Evolutionary conservation across 1,284 basidiomycete genomes (phyloP).

Genomic region (Cryptococcus sp.): DNA sequence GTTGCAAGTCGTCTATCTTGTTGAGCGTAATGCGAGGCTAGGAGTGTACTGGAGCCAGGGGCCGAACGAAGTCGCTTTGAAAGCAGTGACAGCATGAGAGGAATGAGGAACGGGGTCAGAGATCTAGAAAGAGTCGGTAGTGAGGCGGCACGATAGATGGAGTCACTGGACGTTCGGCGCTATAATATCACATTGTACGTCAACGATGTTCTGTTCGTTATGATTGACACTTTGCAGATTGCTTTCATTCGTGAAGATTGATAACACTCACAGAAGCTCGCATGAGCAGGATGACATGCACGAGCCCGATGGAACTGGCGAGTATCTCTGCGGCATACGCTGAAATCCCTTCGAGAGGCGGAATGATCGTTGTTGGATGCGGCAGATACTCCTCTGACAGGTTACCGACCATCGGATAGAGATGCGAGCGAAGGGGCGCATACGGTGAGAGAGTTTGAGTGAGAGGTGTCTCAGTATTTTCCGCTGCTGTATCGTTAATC

Average conservation of each 20-base stretch:
- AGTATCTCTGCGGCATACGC: slow-evolving; percentile 44
- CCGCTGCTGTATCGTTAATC: slow-evolving; percentile 54
- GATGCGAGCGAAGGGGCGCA: slow-evolving; percentile 60
- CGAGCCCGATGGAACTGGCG: slow-evolving; percentile 53
- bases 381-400: slow-evolving; percentile 43
- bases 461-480: slow-evolving; percentile 35
- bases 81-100: slow-evolving; percentile 38
- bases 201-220: neutral
- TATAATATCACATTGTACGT: slow-evolving; percentile 4
- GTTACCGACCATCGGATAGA: slow-evolving; percentile 39
- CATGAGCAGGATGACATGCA: slow-evolving; percentile 60
- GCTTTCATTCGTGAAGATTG: neutral
- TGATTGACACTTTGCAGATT: too few species aligned
- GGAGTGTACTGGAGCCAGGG: slow-evolving; percentile 26
- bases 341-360: slow-evolving; percentile 25
- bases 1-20: slow-evolving; percentile 78
- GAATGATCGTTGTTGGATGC: slow-evolving; percentile 42
- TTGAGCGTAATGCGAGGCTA: slow-evolving; percentile 68
- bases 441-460: slow-evolving; percentile 57
- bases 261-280: slow-evolving; percentile 26
- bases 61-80: slow-evolving; percentile 37
- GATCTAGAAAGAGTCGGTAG: slow-evolving; percentile 43
- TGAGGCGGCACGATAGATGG: slow-evolving; percentile 27
- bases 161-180: slow-evolving; percentile 5
- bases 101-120: slow-evolving; percentile 41